phyloP scores from a whole-genome alignment of 73 alveolate species.

The Paramecium caudatum region DNA sequence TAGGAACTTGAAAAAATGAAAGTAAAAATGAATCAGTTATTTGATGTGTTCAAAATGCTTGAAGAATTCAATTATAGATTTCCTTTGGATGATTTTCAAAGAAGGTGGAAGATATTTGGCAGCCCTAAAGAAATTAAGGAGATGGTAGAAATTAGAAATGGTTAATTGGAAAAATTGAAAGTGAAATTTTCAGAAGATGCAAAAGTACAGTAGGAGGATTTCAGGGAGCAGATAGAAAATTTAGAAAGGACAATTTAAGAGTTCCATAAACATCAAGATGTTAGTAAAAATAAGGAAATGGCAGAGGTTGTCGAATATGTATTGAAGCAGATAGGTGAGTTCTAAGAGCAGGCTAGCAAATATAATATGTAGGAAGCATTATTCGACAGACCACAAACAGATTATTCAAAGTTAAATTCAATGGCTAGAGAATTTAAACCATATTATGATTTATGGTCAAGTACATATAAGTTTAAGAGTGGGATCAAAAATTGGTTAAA shows the following conservation, averaged over 20 bases:
- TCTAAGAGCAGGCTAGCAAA: slow-evolving; percentile 78
- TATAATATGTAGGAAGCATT: slow-evolving; percentile 60
- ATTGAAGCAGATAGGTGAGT: slow-evolving; percentile 22
- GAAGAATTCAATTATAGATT: slow-evolving; percentile 97
- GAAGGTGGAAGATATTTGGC: slow-evolving; percentile 97
- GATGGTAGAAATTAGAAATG: slow-evolving; percentile 90
- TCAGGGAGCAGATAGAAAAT: slow-evolving; percentile 66
- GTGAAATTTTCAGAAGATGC: slow-evolving; percentile 92
- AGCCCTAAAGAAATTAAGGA: slow-evolving; percentile 95
- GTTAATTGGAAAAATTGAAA: slow-evolving; percentile 96
- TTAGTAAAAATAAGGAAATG: slow-evolving; percentile 70
- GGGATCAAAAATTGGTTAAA: slow-evolving; percentile 84
- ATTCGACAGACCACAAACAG: slow-evolving; percentile 76
- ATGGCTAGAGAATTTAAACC: slow-evolving; percentile 95
- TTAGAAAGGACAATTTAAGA: slow-evolving; percentile 74
- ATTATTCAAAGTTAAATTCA: slow-evolving; percentile 84
- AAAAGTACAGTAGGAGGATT: slow-evolving; percentile 72
- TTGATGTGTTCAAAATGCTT: slow-evolving; percentile 91
- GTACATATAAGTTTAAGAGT: slow-evolving; percentile 85
- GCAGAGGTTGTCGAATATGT: slow-evolving; percentile 72
- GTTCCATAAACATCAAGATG: slow-evolving; percentile 66
- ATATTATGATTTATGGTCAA: slow-evolving; percentile 94
- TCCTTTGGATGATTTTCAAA: slow-evolving; percentile 92
- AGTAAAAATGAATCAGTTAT: slow-evolving; percentile 89
- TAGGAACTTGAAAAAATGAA: slow-evolving; percentile 94